phyloP scores from a whole-genome alignment of 495 filamentous ascomycete species.

The Daldinia caldariorum region DNA sequence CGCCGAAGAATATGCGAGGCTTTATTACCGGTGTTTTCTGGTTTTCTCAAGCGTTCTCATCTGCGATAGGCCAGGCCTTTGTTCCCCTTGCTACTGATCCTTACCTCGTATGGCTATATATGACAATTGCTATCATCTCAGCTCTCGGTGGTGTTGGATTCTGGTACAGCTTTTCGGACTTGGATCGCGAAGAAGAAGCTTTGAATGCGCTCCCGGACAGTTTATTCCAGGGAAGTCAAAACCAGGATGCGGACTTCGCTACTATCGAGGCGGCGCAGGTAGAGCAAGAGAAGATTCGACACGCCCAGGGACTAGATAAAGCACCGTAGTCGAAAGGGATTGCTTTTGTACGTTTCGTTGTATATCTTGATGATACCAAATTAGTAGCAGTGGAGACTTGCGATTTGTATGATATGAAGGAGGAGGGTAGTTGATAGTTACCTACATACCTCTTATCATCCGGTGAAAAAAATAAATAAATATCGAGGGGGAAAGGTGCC shows the following conservation, averaged over 20 bases:
- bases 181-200: conserved; percentile 71
- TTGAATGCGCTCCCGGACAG: conserved; percentile 68
- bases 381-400: not conserved
- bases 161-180: conserved; percentile 66
- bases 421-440: too few relatives aligned
- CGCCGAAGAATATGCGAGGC: conserved; percentile 79
- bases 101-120: conserved; percentile 72
- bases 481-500: not conserved
- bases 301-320: conserved; percentile 45
- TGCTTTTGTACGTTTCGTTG: not conserved
- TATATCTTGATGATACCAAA: not conserved
- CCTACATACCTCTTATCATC: too few relatives aligned
- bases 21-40: conserved; percentile 74
- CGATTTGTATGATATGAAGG: too few relatives aligned
- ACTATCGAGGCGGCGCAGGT: conserved; percentile 37
- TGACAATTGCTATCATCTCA: conserved; percentile 68
- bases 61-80: conserved; percentile 76
- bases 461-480: not conserved
- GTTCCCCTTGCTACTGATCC: conserved; percentile 73
- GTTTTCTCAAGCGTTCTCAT: conserved; percentile 74
- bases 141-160: conserved; percentile 68
- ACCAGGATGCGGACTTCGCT: conserved; percentile 39
- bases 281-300: conserved; percentile 44
- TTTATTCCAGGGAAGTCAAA: conserved; percentile 47
- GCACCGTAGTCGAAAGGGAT: not conserved